Conservation (phyloP, 805 yeast genomes). For the Debaryomyces castellii region DNA sequence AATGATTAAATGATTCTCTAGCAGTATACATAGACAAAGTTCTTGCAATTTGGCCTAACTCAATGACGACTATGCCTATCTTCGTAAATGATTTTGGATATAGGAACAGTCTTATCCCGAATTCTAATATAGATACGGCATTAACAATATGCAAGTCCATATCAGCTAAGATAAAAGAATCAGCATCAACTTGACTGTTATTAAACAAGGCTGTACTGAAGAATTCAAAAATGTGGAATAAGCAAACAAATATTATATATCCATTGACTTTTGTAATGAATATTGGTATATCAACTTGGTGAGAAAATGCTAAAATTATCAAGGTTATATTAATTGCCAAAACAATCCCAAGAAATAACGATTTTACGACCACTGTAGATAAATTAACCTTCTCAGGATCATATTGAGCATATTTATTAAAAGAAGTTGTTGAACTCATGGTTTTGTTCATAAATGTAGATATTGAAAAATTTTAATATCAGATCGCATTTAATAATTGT, state of each 20-base stretch:
- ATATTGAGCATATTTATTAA: constrained; percentile 13
- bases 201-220: constrained; percentile 77
- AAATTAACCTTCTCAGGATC: constrained; percentile 28
- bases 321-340: constrained; percentile 13
- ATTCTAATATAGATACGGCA: constrained; percentile 17
- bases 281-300: not conserved
- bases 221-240: constrained; percentile 83
- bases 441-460: not conserved
- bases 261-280: constrained; percentile 13
- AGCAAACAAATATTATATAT: constrained; percentile 52
- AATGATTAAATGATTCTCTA: constrained; percentile 81
- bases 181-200: constrained; percentile 60
- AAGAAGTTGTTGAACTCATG: not conserved
- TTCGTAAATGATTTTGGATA: not conserved
- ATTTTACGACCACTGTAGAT: constrained; percentile 29
- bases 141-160: constrained; percentile 26
- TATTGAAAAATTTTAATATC: not conserved
- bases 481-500: not conserved
- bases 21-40: constrained; percentile 86
- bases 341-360: constrained; percentile 30
- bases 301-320: not conserved
- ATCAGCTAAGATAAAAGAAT: constrained; percentile 45
- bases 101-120: not conserved
- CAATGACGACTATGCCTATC: constrained; percentile 49
- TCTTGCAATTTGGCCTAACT: constrained; percentile 67